Evolutionary conservation across 1,284 basidiomycete genomes (phyloP).

Genomic region (Flammula alnicola): DNA sequence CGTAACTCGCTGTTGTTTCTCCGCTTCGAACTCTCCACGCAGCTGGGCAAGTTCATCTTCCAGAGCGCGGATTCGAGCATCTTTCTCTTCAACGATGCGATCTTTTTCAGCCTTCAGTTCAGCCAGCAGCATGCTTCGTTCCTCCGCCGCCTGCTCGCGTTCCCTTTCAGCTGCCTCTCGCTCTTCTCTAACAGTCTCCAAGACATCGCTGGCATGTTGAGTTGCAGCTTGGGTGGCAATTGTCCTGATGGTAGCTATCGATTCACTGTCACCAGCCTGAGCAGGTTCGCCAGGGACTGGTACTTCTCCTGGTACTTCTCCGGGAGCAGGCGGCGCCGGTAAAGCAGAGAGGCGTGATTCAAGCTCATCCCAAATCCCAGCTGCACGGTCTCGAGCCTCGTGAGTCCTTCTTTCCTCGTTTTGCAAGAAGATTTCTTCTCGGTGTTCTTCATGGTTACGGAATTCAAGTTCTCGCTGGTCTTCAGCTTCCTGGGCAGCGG

Average conservation of each 20-base stretch:
- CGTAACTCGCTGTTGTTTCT: slow-evolving; percentile 57
- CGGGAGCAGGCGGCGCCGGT: slow-evolving; percentile 29
- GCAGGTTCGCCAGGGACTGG: slow-evolving; percentile 12
- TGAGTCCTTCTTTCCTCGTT: slow-evolving; percentile 59
- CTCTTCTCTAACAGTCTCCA: slow-evolving; percentile 60
- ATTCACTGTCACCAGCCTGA: slow-evolving; percentile 24
- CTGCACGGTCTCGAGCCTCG: slow-evolving; percentile 54
- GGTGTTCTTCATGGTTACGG: slow-evolving; percentile 63
- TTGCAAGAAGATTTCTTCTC: slow-evolving; percentile 63
- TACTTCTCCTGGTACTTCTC: slow-evolving; percentile 19
- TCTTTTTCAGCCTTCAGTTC: slow-evolving; percentile 52
- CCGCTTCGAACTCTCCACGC: slow-evolving; percentile 55
- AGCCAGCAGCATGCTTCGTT: slow-evolving; percentile 53
- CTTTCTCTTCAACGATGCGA: slow-evolving; percentile 52
- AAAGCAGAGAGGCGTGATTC: slow-evolving; percentile 48
- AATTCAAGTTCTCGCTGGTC: slow-evolving; percentile 64
- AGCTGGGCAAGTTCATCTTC: slow-evolving; percentile 66
- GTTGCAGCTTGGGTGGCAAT: slow-evolving; percentile 52
- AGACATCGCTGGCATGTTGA: slow-evolving; percentile 58
- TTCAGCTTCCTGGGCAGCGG: slow-evolving; percentile 60
- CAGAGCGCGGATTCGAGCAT: slow-evolving; percentile 57
- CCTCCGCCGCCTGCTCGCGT: slow-evolving; percentile 53
- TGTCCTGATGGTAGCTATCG: slow-evolving; percentile 38
- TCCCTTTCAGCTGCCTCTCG: slow-evolving; percentile 61
- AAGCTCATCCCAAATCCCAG: slow-evolving; percentile 53